These are phyloP conservation scores for Annona squamosa DNA, from an alignment of 164 flowering plant species.

Conservation along the genomic window DNA sequence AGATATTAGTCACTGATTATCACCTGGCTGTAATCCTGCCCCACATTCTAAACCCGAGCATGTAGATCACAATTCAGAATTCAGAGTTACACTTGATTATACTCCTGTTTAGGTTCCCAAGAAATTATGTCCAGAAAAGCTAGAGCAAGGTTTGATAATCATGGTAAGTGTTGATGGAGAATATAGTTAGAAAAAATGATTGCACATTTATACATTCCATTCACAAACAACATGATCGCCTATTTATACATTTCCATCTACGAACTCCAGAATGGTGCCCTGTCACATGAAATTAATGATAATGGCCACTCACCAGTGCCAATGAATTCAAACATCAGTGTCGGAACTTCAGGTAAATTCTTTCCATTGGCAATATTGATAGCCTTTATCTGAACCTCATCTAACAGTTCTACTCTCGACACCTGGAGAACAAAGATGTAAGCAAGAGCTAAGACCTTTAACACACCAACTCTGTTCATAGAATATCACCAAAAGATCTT, in stretches of 20 bases:
- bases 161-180: background rate
- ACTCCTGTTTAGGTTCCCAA: background rate
- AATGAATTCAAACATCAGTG: constrained; percentile 90
- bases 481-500: no score
- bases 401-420: constrained; percentile 89
- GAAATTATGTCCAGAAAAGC: background rate
- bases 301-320: constrained; percentile 65
- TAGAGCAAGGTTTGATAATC: background rate
- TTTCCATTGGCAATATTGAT: constrained; percentile 90
- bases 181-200: background rate
- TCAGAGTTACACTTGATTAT: no score
- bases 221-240: no score
- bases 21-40: no score
- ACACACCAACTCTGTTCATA: no score
- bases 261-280: no score
- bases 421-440: constrained; percentile 33
- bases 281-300: background rate
- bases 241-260: no score
- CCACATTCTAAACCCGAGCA: no score
- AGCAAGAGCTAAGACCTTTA: no score
- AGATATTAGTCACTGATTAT: no score
- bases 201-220: no score
- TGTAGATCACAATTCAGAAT: no score
- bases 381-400: constrained; percentile 92
- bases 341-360: constrained; percentile 79